Percentiles rank a stretch among this genome's conserved stretches.
These are phyloP conservation scores for Globisporangium spiculum DNA, from an alignment of 352 stramenopile species.

Conservation along the genomic window DNA sequence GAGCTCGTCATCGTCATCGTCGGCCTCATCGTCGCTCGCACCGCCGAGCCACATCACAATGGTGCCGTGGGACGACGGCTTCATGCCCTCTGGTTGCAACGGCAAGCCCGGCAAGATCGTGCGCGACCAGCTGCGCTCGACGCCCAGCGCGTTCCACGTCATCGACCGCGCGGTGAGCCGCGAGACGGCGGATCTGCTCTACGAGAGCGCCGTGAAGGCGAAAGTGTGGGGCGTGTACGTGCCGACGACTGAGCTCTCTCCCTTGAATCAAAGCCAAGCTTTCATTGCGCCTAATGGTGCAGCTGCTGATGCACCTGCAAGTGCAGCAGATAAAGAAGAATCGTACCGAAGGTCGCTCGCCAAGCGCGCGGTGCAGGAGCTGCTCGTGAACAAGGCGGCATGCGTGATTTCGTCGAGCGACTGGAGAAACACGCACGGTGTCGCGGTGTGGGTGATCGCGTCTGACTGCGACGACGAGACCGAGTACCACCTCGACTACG, in stretches of 20 bases:
- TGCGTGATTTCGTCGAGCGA: conserved; percentile 13
- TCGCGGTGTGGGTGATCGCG: conserved; percentile 46
- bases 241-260: conserved; percentile 22
- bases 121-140: conserved; percentile 37
- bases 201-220: conserved; percentile 48
- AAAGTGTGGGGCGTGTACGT: conserved; percentile 76
- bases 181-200: conserved; percentile 46
- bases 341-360: conserved; percentile 45
- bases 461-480: conserved; percentile 38
- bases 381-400: conserved; percentile 32
- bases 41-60: conserved; percentile 17
- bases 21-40: background rate
- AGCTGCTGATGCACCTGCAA: background rate
- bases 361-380: conserved; percentile 44
- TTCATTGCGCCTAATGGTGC: background rate
- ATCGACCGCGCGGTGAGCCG: conserved; percentile 48
- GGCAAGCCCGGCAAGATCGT: conserved; percentile 41
- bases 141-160: conserved; percentile 28
- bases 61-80: conserved; percentile 52
- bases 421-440: conserved; percentile 25
- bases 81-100: conserved; percentile 56
- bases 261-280: conserved; percentile 9
- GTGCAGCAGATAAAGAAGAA: conserved; percentile 16
- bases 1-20: background rate
- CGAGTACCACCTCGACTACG: conserved; percentile 47